Percentiles rank a stretch among this genome's conserved stretches.
phyloP scores from a whole-genome alignment of 768 basidiomycete species.

The Gymnopilus junonius region DNA sequence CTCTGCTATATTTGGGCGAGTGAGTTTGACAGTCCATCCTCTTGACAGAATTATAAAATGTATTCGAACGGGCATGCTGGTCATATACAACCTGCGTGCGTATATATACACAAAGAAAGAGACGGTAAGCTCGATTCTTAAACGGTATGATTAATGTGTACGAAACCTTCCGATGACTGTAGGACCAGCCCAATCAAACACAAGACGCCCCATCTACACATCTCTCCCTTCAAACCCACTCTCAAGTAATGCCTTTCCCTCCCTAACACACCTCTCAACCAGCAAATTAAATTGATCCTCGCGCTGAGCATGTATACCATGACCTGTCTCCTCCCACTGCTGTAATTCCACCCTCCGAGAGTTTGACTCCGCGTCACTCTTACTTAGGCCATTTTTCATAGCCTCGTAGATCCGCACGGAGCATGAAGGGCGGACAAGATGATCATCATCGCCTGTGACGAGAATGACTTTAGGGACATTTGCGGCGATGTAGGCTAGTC shows the following conservation, averaged over 20 bases:
- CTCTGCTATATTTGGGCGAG: too few species aligned
- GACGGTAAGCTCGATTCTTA: not conserved
- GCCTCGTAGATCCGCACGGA: conserved; percentile 53
- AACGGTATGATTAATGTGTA: not conserved
- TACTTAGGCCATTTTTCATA: conserved; percentile 57
- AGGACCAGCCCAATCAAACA: not conserved
- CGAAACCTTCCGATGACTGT: not conserved
- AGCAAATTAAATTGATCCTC: conserved; percentile 55
- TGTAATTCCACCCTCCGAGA: conserved; percentile 41
- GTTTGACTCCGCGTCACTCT: not conserved
- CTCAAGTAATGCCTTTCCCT: conserved; percentile 44
- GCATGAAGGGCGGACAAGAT: conserved; percentile 55
- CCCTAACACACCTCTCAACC: conserved; percentile 58
- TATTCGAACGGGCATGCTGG: too few species aligned
- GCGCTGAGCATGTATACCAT: conserved; percentile 59
- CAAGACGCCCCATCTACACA: not conserved
- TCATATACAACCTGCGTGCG: too few species aligned
- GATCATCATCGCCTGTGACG: conserved; percentile 71
- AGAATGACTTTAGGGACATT: conserved; percentile 69
- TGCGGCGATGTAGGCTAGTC: conserved; percentile 51
- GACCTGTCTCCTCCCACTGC: conserved; percentile 67
- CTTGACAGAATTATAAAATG: too few species aligned
- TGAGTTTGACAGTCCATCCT: too few species aligned
- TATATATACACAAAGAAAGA: not conserved
- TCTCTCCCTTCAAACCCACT: conserved; percentile 20